Evolutionary conservation across 768 basidiomycete species (phyloP).

Genomic region (Suillus lakei): DNA sequence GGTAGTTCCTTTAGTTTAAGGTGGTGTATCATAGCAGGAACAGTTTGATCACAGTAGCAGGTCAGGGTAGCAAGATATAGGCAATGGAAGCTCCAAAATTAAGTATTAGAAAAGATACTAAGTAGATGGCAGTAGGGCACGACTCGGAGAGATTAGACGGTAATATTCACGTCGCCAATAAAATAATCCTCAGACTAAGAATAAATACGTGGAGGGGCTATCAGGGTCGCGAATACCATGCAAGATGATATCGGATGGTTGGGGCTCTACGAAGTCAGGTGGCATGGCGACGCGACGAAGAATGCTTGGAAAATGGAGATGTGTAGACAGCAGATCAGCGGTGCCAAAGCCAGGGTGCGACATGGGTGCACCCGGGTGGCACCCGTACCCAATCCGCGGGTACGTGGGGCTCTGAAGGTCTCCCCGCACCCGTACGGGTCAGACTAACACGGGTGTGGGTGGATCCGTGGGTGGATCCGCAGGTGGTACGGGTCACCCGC

Average conservation of each 20-base stretch:
- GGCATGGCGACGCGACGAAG: not conserved
- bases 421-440: not conserved
- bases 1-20: too few relatives aligned
- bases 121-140: not conserved
- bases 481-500: too few relatives aligned
- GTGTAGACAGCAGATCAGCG: not conserved
- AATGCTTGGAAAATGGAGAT: not conserved
- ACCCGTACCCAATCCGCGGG: not conserved
- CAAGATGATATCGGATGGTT: not conserved
- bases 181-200: not conserved
- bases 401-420: not conserved
- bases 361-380: not conserved
- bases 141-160: not conserved
- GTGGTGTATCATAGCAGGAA: too few relatives aligned
- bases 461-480: too few relatives aligned
- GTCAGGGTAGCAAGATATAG: too few relatives aligned
- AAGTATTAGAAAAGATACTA: too few relatives aligned
- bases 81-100: too few relatives aligned
- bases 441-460: not conserved
- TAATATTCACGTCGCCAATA: not conserved
- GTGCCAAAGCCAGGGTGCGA: too few relatives aligned
- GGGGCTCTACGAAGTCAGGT: not conserved
- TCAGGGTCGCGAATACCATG: not conserved
- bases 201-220: not conserved
- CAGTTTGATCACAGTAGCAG: too few relatives aligned